Evolutionary conservation across 2,329 filamentous ascomycete species (phyloP).

Genomic region (Epichloe typhina): DNA sequence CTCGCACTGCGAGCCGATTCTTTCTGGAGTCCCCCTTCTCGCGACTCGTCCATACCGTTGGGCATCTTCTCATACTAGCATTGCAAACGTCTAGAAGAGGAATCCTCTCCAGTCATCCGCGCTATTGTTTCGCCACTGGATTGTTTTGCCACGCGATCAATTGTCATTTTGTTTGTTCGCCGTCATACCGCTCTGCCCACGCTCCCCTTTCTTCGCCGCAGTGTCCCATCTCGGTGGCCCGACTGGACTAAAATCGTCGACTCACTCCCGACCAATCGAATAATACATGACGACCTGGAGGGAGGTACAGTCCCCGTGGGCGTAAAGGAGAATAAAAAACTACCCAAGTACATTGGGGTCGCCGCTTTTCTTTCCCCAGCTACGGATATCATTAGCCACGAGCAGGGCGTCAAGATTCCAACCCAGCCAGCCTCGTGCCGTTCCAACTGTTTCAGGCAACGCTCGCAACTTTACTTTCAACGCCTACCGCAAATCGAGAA

Average conservation of each 20-base stretch:
- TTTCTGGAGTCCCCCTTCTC: neutral
- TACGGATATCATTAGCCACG: neutral
- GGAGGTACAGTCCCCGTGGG: neutral
- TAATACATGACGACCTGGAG: neutral
- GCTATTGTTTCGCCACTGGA: neutral
- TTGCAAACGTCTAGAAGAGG: neutral
- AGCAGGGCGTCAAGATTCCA: neutral
- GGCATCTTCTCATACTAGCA: neutral
- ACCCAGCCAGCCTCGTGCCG: neutral
- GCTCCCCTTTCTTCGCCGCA: neutral
- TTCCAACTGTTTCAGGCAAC: conserved; percentile 1
- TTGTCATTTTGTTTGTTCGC: neutral
- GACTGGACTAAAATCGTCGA: neutral
- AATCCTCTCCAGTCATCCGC: neutral
- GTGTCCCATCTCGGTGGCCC: neutral
- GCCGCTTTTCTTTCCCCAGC: neutral
- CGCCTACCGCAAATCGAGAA: neutral
- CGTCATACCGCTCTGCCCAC: neutral
- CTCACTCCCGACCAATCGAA: neutral
- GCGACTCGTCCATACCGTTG: neutral
- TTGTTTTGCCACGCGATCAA: neutral
- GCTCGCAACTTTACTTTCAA: neutral
- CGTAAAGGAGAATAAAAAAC: neutral
- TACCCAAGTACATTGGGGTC: neutral
- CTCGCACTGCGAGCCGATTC: neutral